Percentiles rank a stretch among this genome's conserved stretches.
Conservation (phyloP, 2,329 filamentous ascomycete species). For the Cladosporium halotolerans region DNA sequence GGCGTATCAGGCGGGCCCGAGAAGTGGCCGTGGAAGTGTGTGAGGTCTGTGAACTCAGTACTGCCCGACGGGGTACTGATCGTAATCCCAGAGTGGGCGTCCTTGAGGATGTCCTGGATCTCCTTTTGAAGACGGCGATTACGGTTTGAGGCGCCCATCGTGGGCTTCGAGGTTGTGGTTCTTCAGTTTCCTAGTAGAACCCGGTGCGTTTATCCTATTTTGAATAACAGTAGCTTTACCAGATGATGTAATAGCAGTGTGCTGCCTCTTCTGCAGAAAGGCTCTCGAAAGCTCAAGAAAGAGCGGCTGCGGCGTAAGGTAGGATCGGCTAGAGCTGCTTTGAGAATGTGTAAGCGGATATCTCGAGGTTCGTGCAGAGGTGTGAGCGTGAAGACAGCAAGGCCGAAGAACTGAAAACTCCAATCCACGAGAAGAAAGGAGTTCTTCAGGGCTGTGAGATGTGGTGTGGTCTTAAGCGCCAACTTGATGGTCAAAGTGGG, state of each 20-base stretch:
- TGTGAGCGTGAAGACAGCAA: not conserved
- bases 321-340: too few species aligned
- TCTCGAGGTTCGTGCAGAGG: not conserved
- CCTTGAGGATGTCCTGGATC: conserved; percentile 65
- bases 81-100: conserved; percentile 69
- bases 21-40: conserved; percentile 77
- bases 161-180: conserved; percentile 1
- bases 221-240: too few species aligned
- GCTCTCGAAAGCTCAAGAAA: too few species aligned
- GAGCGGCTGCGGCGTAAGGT: too few species aligned
- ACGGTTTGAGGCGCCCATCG: conserved; percentile 50
- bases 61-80: conserved; percentile 42
- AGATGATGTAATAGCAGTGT: too few species aligned
- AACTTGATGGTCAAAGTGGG: too few species aligned
- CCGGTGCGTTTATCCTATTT: too few species aligned
- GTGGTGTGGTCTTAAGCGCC: too few species aligned
- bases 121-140: conserved; percentile 65
- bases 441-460: too few species aligned
- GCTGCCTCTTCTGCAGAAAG: too few species aligned
- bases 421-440: too few species aligned
- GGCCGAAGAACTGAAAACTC: too few species aligned
- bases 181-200: not conserved
- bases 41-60: conserved; percentile 61
- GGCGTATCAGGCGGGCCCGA: conserved; percentile 85
- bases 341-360: not conserved